Evolutionary conservation across 306 rosid genomes (phyloP).

Genomic region (Malus fusca): DNA sequence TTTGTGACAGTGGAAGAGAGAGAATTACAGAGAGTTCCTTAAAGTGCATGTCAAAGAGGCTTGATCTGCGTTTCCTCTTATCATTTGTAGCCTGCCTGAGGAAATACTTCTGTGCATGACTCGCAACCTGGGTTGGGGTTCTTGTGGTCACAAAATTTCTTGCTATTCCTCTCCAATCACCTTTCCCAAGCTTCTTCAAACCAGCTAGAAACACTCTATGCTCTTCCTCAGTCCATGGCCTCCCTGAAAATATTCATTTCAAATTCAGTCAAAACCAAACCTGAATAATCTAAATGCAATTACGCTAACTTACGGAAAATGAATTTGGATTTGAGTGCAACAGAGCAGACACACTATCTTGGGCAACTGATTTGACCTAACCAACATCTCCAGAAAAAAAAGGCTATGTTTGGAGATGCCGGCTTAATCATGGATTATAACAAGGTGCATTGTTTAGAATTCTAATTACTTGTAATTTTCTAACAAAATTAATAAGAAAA

Average conservation of each 20-base stretch:
- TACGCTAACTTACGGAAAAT: not conserved
- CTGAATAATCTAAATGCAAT: not conserved
- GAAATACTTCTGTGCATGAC: constrained; percentile 70
- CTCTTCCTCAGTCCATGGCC: constrained; percentile 51
- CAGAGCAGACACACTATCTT: not conserved
- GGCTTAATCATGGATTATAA: too few relatives aligned
- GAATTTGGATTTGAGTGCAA: not conserved
- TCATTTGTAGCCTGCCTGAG: constrained; percentile 29
- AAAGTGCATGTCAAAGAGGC: constrained; percentile 47
- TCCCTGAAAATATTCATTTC: constrained; percentile 18
- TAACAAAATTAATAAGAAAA: not conserved
- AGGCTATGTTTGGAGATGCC: too few relatives aligned
- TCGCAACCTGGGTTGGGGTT: constrained; percentile 55
- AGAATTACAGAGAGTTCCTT: not conserved
- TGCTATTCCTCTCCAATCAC: constrained; percentile 63
- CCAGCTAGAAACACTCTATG: constrained; percentile 46
- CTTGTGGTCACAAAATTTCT: constrained; percentile 40
- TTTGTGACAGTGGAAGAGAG: not conserved
- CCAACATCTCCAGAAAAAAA: too few relatives aligned
- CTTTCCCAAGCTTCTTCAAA: constrained; percentile 42
- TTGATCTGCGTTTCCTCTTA: constrained; percentile 41
- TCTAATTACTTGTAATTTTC: too few relatives aligned
- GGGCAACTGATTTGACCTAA: not conserved
- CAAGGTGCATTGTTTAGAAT: too few relatives aligned
- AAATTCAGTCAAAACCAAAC: not conserved